A percentile compares a stretch with the other conserved stretches of the same genome.
These are phyloP conservation scores for Crithidia acanthocephali DNA, from an alignment of 208 protist genomes.

Conservation along the genomic window DNA sequence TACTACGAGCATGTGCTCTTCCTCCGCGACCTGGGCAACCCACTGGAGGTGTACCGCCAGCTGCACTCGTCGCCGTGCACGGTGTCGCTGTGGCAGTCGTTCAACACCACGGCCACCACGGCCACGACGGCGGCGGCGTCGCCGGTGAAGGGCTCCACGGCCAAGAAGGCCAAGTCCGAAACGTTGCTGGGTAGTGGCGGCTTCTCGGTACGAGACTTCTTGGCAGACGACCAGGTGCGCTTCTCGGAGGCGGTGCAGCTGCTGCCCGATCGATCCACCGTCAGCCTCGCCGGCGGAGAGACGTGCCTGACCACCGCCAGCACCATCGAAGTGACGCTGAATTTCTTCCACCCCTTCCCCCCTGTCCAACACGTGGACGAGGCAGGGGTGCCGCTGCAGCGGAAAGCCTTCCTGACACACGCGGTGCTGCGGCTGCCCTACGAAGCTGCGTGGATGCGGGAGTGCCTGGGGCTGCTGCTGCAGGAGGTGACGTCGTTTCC, in stretches of 20 bases:
- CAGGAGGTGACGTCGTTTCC: constrained; percentile 30
- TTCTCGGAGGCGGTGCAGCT: constrained; percentile 52
- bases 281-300: constrained; percentile 18
- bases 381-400: constrained; percentile 32
- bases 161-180: constrained; percentile 13
- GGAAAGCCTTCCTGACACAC: constrained; percentile 60
- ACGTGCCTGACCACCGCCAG: constrained; percentile 59
- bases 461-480: constrained; percentile 54
- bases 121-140: neutral
- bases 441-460: constrained; percentile 47
- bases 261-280: constrained; percentile 33
- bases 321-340: constrained; percentile 51
- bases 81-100: constrained; percentile 42
- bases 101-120: constrained; percentile 6
- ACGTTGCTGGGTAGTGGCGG: constrained; percentile 50
- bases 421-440: constrained; percentile 78
- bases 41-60: constrained; percentile 39
- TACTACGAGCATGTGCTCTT: constrained; percentile 36
- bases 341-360: constrained; percentile 71
- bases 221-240: constrained; percentile 44
- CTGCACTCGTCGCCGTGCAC: constrained; percentile 25
- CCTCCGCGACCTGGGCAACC: constrained; percentile 26
- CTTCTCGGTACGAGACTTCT: constrained; percentile 58
- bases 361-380: constrained; percentile 61
- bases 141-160: neutral